Evolutionary conservation across 164 flowering plant species (phyloP).

Genomic region (Magnolia sinica): DNA sequence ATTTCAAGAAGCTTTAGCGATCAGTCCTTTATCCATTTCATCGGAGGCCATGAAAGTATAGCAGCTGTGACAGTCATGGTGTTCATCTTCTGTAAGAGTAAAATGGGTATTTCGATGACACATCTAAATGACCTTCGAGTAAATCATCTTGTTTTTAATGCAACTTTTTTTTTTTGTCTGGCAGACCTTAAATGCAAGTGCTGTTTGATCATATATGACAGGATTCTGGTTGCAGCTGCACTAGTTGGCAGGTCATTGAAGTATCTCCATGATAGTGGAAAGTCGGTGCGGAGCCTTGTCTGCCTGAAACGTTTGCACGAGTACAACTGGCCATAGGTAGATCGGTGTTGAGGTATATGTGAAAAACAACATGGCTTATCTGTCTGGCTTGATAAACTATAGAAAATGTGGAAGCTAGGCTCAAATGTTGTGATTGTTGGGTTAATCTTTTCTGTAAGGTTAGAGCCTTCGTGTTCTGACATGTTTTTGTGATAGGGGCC

Average conservation of each 20-base stretch:
- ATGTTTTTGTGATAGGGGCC: neutral
- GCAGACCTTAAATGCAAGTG: too few species aligned
- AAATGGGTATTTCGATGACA: neutral
- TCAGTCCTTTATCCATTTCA: constrained; percentile 8
- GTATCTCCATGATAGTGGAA: neutral
- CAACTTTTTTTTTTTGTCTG: too few species aligned
- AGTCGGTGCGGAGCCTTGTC: neutral
- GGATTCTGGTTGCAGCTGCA: neutral
- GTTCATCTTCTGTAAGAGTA: constrained; percentile 9
- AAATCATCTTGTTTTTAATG: too few species aligned
- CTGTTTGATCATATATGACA: neutral
- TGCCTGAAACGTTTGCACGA: neutral
- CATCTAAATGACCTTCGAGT: too few species aligned
- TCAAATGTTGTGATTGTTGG: neutral
- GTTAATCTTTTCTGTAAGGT: neutral
- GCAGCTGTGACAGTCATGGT: constrained; percentile 12
- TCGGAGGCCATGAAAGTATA: constrained; percentile 1
- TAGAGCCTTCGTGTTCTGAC: neutral
- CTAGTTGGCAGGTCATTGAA: neutral
- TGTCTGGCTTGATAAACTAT: neutral
- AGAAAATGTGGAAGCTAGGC: neutral
- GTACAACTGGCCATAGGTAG: neutral
- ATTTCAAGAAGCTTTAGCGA: constrained; percentile 9
- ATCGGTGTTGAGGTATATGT: neutral
- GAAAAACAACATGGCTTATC: neutral